A percentile compares a stretch with the other conserved stretches of the same genome.
Conservation (phyloP, 805 yeast species). For the Ogataea glucozyma region DNA sequence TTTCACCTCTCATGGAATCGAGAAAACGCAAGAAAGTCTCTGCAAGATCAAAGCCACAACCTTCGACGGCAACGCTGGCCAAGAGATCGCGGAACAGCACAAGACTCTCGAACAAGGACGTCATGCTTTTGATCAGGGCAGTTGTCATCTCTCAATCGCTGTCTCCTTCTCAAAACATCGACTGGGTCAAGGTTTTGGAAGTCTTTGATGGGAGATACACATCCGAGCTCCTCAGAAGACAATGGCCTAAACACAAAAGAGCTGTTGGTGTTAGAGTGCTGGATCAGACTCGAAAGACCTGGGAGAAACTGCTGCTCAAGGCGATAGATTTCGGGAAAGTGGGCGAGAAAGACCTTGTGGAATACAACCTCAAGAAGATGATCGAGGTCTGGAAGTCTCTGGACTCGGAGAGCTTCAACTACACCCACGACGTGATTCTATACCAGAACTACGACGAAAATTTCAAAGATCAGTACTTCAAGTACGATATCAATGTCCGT, state of each 20-base stretch:
- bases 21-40: slow-evolving; percentile 33
- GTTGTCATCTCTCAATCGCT: slow-evolving; percentile 70
- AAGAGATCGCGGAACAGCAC: slow-evolving; percentile 26
- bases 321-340: slow-evolving; percentile 60
- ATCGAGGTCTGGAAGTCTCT: slow-evolving; percentile 65
- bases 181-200: slow-evolving; percentile 61
- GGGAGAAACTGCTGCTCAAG: slow-evolving; percentile 64
- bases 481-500: slow-evolving; percentile 30
- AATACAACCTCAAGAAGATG: slow-evolving; percentile 51
- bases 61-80: slow-evolving; percentile 6
- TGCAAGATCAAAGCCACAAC: slow-evolving; percentile 16
- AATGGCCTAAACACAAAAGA: slow-evolving; percentile 71
- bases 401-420: slow-evolving; percentile 36
- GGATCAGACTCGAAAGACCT: slow-evolving; percentile 51
- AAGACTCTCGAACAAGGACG: slow-evolving; percentile 40
- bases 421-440: slow-evolving; percentile 27
- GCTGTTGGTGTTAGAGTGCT: slow-evolving; percentile 59
- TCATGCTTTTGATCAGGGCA: slow-evolving; percentile 57
- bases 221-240: slow-evolving; percentile 51
- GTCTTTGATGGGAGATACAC: slow-evolving; percentile 44
- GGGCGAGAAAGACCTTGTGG: slow-evolving; percentile 48
- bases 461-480: slow-evolving; percentile 44
- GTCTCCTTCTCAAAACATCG: slow-evolving; percentile 50
- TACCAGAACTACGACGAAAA: slow-evolving; percentile 49
- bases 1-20: slow-evolving; percentile 31